phyloP scores from a whole-genome alignment of 192 early-diverging fungal genomes.

The Coemansia sp. region DNA sequence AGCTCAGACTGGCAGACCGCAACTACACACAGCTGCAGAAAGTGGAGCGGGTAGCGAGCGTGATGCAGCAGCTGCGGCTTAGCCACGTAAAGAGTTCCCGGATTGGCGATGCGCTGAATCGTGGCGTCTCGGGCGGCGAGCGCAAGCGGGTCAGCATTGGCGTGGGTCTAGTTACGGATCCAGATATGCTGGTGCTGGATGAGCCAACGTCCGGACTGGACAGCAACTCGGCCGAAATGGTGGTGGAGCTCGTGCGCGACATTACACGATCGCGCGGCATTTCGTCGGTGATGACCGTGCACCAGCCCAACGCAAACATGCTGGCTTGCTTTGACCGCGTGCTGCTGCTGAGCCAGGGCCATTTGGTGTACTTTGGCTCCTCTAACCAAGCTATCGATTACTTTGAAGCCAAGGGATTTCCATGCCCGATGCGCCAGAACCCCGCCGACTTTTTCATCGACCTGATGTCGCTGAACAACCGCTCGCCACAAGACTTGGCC shows the following conservation, averaged over 20 bases:
- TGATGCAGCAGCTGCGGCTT: conserved; percentile 86
- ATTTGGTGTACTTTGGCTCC: conserved; percentile 81
- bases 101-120: conserved; percentile 68
- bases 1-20: conserved; percentile 72
- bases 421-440: conserved; percentile 85
- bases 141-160: conserved; percentile 92
- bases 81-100: conserved; percentile 74
- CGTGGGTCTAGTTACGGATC: conserved; percentile 88
- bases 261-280: conserved; percentile 76
- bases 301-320: conserved; percentile 92
- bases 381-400: conserved; percentile 62
- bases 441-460: conserved; percentile 79
- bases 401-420: conserved; percentile 75
- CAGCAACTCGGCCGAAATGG: conserved; percentile 91
- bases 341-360: conserved; percentile 79
- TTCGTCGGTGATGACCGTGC: conserved; percentile 89
- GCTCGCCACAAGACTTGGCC: conserved; percentile 46
- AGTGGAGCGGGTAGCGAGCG: conserved; percentile 68
- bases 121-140: conserved; percentile 92
- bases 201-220: conserved; percentile 86
- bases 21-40: conserved; percentile 67
- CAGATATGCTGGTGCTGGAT: conserved; percentile 88
- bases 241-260: conserved; percentile 82
- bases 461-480: conserved; percentile 54
- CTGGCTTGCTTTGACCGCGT: conserved; percentile 88